Percentiles rank a stretch among this genome's conserved stretches.
Conservation (phyloP, 2,329 filamentous ascomycete species). For the Pseudopyricularia javanii region DNA sequence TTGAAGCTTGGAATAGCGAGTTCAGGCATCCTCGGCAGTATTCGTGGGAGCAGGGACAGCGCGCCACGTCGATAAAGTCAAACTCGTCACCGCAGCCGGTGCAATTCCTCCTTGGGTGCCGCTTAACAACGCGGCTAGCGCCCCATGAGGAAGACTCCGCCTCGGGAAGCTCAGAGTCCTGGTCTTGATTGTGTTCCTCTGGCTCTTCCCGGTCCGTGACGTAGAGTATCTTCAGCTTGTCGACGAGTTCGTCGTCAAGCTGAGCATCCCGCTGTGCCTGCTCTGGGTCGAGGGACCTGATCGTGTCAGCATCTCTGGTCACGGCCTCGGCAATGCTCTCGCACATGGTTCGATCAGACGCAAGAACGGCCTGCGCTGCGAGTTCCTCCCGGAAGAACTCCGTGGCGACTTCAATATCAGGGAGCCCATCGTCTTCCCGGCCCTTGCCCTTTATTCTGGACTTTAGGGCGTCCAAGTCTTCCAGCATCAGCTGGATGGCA, state of each 20-base stretch:
- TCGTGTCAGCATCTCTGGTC: not conserved
- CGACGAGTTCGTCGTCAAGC: not conserved
- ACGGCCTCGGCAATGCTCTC: not conserved
- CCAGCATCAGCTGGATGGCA: no score
- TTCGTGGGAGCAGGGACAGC: slow-evolving; percentile 24
- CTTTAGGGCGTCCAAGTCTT: not conserved
- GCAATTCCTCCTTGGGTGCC: not conserved
- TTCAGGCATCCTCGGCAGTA: slow-evolving; percentile 37
- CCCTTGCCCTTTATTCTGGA: not conserved
- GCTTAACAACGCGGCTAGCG: not conserved
- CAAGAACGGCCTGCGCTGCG: not conserved
- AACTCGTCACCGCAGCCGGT: not conserved
- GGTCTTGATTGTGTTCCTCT: not conserved
- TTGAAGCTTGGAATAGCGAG: slow-evolving; percentile 25
- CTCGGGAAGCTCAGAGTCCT: not conserved
- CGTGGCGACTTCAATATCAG: not conserved
- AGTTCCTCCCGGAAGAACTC: not conserved
- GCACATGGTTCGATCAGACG: not conserved
- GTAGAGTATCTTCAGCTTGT: not conserved
- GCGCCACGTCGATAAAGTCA: not conserved
- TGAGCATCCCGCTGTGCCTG: not conserved
- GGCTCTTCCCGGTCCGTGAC: not conserved
- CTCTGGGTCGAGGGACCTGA: not conserved
- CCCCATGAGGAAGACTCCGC: not conserved
- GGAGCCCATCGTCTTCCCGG: not conserved